Evolutionary conservation across 2,329 filamentous ascomycete species (phyloP).

Genomic region (Penicillium sp.): DNA sequence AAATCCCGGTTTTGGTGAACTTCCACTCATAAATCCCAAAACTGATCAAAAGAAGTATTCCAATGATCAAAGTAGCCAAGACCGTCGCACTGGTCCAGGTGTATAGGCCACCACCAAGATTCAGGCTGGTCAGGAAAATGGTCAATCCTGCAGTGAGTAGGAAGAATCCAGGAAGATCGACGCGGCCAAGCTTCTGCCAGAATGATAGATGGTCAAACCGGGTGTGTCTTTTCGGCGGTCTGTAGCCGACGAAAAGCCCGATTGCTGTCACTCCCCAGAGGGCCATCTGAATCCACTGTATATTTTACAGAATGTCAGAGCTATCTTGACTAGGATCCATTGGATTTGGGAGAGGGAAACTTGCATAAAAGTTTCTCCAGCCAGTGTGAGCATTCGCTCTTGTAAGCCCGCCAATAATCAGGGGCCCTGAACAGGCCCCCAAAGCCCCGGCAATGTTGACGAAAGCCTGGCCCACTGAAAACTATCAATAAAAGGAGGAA

Average conservation of each 20-base stretch:
- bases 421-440: background rate
- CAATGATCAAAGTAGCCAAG: conserved; percentile 9
- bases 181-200: conserved; percentile 10
- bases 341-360: background rate
- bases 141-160: conserved; percentile 10
- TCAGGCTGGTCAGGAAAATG: conserved; percentile 8
- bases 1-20: conserved; percentile 12
- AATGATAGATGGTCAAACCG: conserved; percentile 11
- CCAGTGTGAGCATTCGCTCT: background rate
- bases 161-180: conserved; percentile 11
- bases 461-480: conserved; percentile 4
- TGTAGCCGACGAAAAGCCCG: conserved; percentile 12
- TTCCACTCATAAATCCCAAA: conserved; percentile 16
- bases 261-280: conserved; percentile 12
- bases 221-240: conserved; percentile 13
- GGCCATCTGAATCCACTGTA: conserved; percentile 13
- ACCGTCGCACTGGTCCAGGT: conserved; percentile 7
- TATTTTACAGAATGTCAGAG: background rate
- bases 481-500: background rate
- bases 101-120: conserved; percentile 10
- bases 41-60: conserved; percentile 3
- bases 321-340: too few species aligned
- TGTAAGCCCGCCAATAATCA: background rate
- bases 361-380: background rate
- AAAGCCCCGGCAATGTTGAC: background rate